Evolutionary conservation across 805 yeast species (phyloP), one percentile per base, ranked within the genome.

Genomic region (Yarrowia sp.): DNA sequence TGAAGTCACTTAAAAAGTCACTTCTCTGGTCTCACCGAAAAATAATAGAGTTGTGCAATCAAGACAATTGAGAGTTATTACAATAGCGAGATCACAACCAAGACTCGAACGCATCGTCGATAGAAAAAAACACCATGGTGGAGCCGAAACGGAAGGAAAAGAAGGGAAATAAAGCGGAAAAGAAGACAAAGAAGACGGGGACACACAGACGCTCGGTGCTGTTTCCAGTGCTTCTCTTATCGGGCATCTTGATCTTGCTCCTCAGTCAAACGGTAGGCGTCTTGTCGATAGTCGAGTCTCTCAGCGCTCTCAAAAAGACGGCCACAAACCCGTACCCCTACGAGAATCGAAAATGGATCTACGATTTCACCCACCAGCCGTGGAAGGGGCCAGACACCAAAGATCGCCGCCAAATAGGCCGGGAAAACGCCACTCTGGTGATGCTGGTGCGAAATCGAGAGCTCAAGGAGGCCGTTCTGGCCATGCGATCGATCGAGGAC

Each of bases 371-470:
- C 5, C 44, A 65, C 19, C 68, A 46, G 46, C 69, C 69, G 13
- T 47, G 53, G 55, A 4, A 9, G 10, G 55, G 63, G 9, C 17
- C 38, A 2, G 68, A 56, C 20, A 36, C 17, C 12, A 73, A 71
- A 60, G 72, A 76, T 67, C 70, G 80, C 2, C 74, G 77, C 1
- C 80, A 78, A 68, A 74, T 79, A 12, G 88, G 91, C 0, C 75
- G 70, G 19, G 96, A 91, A 73, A 92, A 92, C 75, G 98, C 98
- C 3, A 89, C 96, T 0, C 76, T 93, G 34, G 83, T 93, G 67
- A 92, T 93, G 97, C 83, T 93, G 34, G 96, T 90, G 46, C 81
- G 98, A 67, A 92, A 92, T 75, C 81, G 84, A 79, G 98, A 92
- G 76, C 77, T 92, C 12, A 81, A 83, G 12, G 92, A 89, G 0